A percentile compares a stretch with the other conserved stretches of the same genome.
Evolutionary conservation across 2,329 filamentous ascomycete genomes (phyloP).

Genomic region (Aspergillus viridinutans): DNA sequence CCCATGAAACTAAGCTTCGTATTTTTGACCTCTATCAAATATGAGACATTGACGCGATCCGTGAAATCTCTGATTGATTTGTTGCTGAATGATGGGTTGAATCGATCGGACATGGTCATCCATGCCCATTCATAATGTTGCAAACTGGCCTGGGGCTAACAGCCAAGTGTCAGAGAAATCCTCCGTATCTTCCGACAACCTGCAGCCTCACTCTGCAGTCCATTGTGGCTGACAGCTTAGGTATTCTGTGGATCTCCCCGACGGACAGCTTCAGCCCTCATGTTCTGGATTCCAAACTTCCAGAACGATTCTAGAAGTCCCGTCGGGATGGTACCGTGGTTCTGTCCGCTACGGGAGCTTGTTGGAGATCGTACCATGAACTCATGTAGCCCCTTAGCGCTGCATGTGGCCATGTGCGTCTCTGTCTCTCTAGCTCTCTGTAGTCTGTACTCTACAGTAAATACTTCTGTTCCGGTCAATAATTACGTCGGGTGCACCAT

Average conservation of each 20-base stretch:
- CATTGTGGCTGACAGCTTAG: neutral
- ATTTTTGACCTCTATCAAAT: neutral
- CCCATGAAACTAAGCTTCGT: neutral
- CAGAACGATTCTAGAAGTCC: conserved; percentile 6
- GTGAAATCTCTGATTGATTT: neutral
- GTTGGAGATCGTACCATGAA: conserved; percentile 5
- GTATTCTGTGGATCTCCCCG: neutral
- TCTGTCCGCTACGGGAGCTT: neutral
- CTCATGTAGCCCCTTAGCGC: neutral
- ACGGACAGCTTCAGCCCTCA: neutral
- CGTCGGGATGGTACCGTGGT: conserved; percentile 1
- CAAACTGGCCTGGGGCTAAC: neutral
- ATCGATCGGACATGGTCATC: too few species aligned
- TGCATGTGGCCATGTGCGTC: neutral
- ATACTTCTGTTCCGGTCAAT: neutral
- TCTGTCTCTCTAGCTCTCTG: neutral
- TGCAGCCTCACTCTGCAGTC: neutral
- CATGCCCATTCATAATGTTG: neutral
- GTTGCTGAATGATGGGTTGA: too few species aligned
- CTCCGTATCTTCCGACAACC: neutral
- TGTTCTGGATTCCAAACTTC: neutral
- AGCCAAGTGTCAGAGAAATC: neutral
- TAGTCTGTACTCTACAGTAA: neutral
- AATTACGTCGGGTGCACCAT: too few species aligned
- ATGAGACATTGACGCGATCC: neutral